Conservation (phyloP, 352 stramenopile genomes). For the Phytophthora niederhauseri region DNA sequence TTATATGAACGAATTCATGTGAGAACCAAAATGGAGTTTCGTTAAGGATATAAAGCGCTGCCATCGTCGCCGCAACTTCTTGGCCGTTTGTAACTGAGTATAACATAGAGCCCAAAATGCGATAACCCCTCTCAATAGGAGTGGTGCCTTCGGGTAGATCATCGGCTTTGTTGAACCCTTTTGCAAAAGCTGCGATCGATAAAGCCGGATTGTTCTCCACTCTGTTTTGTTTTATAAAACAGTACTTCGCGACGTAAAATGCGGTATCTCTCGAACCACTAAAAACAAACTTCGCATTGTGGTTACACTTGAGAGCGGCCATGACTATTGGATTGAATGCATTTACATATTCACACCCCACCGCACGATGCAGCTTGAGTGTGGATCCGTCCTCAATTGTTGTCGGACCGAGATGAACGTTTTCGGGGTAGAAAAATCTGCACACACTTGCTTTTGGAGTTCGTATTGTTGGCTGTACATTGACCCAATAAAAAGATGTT, state of each 20-base stretch:
- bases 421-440: conserved; percentile 29
- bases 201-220: neutral
- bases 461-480: conserved; percentile 10
- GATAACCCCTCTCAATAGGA: conserved; percentile 9
- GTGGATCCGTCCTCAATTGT: neutral
- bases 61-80: conserved; percentile 25
- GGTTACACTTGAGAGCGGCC: conserved; percentile 32
- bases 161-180: neutral
- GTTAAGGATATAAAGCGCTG: conserved; percentile 18
- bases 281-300: conserved; percentile 31
- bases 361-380: conserved; percentile 10
- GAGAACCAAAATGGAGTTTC: conserved; percentile 17
- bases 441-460: conserved; percentile 24
- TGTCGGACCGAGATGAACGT: neutral
- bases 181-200: neutral
- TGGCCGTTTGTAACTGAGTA: conserved; percentile 22
- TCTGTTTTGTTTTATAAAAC: conserved; percentile 22
- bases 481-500: neutral
- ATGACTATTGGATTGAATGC: conserved; percentile 29
- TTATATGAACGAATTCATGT: conserved; percentile 13
- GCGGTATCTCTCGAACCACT: conserved; percentile 19
- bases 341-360: conserved; percentile 40
- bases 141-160: conserved; percentile 7
- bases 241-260: conserved; percentile 40
- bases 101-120: conserved; percentile 27